A percentile compares a stretch with the other conserved stretches of the same genome.
Conservation (phyloP, 768 basidiomycete species). For the Suillus subluteus region DNA sequence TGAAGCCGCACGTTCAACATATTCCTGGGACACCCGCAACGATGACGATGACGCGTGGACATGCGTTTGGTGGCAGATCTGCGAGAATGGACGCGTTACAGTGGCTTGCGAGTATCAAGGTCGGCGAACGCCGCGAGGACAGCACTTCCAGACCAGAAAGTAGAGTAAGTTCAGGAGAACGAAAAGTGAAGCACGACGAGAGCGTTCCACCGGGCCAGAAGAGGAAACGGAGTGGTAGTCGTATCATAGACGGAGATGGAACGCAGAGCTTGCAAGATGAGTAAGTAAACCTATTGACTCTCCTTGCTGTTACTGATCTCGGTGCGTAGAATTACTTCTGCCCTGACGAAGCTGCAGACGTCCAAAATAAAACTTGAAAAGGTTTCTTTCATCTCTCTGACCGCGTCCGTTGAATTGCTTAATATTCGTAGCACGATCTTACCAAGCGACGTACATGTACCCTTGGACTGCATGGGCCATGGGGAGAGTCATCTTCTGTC, state of each 20-base stretch:
- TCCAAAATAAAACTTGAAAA: conserved; percentile 87
- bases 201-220: conserved; percentile 20
- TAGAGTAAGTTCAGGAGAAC: conserved; percentile 45
- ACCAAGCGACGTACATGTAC: conserved; percentile 80
- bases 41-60: conserved; percentile 51
- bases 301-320: conserved; percentile 9
- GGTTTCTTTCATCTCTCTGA: conserved; percentile 40
- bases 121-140: conserved; percentile 56
- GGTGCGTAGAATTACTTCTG: conserved; percentile 68
- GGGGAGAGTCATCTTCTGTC: conserved; percentile 84
- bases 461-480: conserved; percentile 85
- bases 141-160: conserved; percentile 57
- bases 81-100: conserved; percentile 65
- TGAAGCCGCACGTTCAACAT: conserved; percentile 11
- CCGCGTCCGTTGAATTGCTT: conserved; percentile 9
- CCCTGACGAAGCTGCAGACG: conserved; percentile 63
- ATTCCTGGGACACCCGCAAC: conserved; percentile 27
- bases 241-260: conserved; percentile 35
- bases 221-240: conserved; percentile 53
- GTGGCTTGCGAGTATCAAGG: conserved; percentile 77
- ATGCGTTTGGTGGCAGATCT: conserved; percentile 49
- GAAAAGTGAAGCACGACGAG: neutral
- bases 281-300: conserved; percentile 42
- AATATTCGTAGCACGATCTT: conserved; percentile 57
- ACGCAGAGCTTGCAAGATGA: conserved; percentile 71